These are phyloP conservation scores for Starmerella ratchasimensis DNA, from an alignment of 805 yeast genomes.

Conservation along the genomic window DNA sequence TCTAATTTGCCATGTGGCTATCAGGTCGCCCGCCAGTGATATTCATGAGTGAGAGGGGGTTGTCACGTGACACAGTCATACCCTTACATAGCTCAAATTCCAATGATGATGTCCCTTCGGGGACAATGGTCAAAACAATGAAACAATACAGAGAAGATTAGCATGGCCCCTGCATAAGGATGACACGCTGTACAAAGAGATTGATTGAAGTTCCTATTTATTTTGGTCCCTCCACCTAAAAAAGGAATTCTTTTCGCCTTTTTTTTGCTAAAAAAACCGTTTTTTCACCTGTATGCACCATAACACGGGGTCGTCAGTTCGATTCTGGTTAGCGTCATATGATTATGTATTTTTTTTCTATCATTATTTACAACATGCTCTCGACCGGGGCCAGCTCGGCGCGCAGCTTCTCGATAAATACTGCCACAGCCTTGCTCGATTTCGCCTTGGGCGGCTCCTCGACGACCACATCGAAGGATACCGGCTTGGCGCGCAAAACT, in stretches of 20 bases:
- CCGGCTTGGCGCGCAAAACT: constrained; percentile 16
- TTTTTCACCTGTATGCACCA: too few species aligned
- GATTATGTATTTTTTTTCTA: neutral
- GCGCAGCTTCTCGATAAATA: constrained; percentile 9
- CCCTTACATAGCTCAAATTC: neutral
- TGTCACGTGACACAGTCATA: neutral
- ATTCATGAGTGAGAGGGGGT: neutral
- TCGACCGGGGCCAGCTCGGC: constrained; percentile 2
- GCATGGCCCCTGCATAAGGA: constrained; percentile 99
- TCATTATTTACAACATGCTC: neutral
- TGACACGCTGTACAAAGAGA: constrained; percentile 99
- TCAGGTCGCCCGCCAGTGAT: too few species aligned
- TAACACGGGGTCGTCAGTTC: too few species aligned
- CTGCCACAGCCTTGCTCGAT: constrained; percentile 10
- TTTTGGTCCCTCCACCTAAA: constrained; percentile 28
- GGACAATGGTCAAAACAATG: constrained; percentile 88
- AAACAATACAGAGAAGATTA: constrained; percentile 99
- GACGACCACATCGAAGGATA: constrained; percentile 13
- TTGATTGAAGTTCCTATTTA: constrained; percentile 57
- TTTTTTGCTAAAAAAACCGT: too few species aligned
- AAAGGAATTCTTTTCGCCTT: neutral
- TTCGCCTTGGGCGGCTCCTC: constrained; percentile 14
- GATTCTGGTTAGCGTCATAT: too few species aligned
- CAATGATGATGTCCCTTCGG: constrained; percentile 41
- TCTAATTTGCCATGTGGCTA: too few species aligned